phyloP scores from a whole-genome alignment of 2,329 filamentous ascomycete genomes.

The Lachnellula cervina region DNA sequence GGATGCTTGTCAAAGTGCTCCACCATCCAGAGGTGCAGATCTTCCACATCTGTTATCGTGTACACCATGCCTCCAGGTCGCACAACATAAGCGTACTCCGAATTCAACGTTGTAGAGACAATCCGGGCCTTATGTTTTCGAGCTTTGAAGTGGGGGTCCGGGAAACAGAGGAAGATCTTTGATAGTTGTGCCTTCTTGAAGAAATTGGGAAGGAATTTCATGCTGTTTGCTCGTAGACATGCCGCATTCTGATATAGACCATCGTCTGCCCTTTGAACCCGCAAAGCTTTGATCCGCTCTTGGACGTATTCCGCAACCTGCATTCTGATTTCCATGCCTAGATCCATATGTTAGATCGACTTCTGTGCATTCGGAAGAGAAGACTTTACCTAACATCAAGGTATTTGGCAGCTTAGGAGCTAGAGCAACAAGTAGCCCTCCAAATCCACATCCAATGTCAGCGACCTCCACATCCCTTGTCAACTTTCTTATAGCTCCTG shows the following conservation, averaged over 20 bases:
- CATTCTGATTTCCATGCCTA: conserved; percentile 86
- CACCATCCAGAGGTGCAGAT: conserved; percentile 91
- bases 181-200: conserved; percentile 75
- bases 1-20: conserved; percentile 74
- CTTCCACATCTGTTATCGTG: conserved; percentile 95
- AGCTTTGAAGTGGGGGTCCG: conserved; percentile 96
- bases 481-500: conserved; percentile 36
- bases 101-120: conserved; percentile 79
- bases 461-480: conserved; percentile 79
- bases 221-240: conserved; percentile 87
- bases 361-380: conserved; percentile 22
- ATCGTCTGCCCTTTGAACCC: conserved; percentile 53
- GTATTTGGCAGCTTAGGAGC: conserved; percentile 76
- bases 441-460: conserved; percentile 96
- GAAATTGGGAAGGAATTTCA: conserved; percentile 99
- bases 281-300: conserved; percentile 78
- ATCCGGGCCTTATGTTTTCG: conserved; percentile 97
- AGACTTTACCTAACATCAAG: conserved; percentile 65
- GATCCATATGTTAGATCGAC: conserved; percentile 9
- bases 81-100: conserved; percentile 88
- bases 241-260: conserved; percentile 76
- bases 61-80: conserved; percentile 82
- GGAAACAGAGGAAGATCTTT: conserved; percentile 97
- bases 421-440: conserved; percentile 81
- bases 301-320: conserved; percentile 89